A percentile compares a stretch with the other conserved stretches of the same genome.
Evolutionary conservation across 2,329 filamentous ascomycete genomes (phyloP).

Genomic region (Proliferodiscus dingleyae): DNA sequence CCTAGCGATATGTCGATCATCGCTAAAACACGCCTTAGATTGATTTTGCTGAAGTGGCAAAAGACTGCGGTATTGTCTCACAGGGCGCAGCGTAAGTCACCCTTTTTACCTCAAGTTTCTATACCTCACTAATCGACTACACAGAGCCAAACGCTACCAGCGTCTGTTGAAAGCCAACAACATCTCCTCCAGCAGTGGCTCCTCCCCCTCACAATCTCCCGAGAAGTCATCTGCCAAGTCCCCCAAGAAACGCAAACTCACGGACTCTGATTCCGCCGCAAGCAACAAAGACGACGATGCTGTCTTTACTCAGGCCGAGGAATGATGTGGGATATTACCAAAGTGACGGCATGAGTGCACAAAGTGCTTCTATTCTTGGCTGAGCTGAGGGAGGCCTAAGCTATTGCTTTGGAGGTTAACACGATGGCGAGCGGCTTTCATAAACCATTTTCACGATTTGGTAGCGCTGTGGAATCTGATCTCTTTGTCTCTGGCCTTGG

Average conservation of each 20-base stretch:
- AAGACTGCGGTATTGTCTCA: slow-evolving; percentile 56
- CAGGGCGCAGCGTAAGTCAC: slow-evolving; percentile 64
- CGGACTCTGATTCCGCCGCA: neutral
- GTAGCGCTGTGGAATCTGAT: too few species aligned
- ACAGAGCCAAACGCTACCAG: slow-evolving; percentile 63
- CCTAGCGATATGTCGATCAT: neutral
- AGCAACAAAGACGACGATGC: too few species aligned
- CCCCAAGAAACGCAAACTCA: slow-evolving; percentile 25
- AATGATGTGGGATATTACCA: too few species aligned
- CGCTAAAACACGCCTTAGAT: slow-evolving; percentile 42
- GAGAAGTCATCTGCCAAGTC: neutral
- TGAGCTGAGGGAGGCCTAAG: too few species aligned
- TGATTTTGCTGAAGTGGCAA: slow-evolving; percentile 60
- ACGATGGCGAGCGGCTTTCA: too few species aligned
- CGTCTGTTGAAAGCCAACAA: slow-evolving; percentile 57
- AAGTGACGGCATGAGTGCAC: too few species aligned
- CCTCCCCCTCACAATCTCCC: too few species aligned
- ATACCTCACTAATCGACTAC: slow-evolving; percentile 2
- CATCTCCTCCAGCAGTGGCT: slow-evolving; percentile 32
- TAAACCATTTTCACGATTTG: too few species aligned
- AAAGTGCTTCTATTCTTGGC: too few species aligned
- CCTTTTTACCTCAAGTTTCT: slow-evolving; percentile 19
- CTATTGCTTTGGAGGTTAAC: too few species aligned
- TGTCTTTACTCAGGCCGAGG: too few species aligned
- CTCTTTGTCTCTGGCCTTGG: too few species aligned